Evolutionary conservation across 129 eudicot genomes (phyloP), one percentile per base, ranked within the genome.

Genomic region (Helianthus tuberosus): DNA sequence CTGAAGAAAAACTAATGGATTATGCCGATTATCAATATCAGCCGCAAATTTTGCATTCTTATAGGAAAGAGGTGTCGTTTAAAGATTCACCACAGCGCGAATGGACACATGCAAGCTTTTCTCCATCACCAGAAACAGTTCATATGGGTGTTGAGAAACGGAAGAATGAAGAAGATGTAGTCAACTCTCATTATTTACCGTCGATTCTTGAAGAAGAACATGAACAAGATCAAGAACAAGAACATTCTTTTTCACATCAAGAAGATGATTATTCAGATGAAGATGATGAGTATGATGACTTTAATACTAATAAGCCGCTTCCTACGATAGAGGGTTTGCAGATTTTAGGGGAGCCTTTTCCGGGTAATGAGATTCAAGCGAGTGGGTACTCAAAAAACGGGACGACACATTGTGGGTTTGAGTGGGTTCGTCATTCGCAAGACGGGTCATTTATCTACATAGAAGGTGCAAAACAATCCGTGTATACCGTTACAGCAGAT

Each of bases 381-480:
- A 77, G 84, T 29, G 89, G 89, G 51, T 82, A 78, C 75, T 82
- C 86, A 23, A 66, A 74, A 63, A 85, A 85, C 61, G 89, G 89
- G 66, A 85, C 89, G 16, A 82, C 82, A 7, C 82, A 83, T 55
- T 85, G 89, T 36, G 82, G 82, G 20, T 85, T 85, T 68, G 89
- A 82, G 77, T 85, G 89, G 89, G 86, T 85, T 32, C 89, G 89
- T n/a, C 84, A 79, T 72, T 75, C 82, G 79, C 80, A 75, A 75
- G 86, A 85, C 23, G 89, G 89, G 32, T 85, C 89, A 11, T 53
- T 85, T 17, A 49, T 66, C 61, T 85, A 85, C 52, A 82, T 85
- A 67, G 85, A 84, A 50, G 89, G 84, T 44, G 89, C 89, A 62
- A 82, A 76, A 16, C 82, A 78, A 75, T 84, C 89, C 3, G 67